These are phyloP conservation scores for Emmonsiellopsis sp. DNA, from an alignment of 2,329 filamentous ascomycete species.

Conservation along the genomic window DNA sequence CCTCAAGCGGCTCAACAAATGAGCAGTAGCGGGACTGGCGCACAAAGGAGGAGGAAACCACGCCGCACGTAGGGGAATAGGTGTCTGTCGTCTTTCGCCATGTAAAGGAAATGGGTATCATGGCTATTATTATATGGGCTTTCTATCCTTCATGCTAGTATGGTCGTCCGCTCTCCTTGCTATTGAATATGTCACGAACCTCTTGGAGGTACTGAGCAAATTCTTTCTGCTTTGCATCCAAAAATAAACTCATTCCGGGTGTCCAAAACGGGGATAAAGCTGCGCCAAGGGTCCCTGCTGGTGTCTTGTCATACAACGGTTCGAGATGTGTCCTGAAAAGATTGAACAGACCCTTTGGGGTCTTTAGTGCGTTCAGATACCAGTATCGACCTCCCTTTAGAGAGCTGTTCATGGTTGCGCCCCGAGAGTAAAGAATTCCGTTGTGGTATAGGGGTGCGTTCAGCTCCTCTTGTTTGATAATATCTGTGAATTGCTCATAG, in stretches of 20 bases:
- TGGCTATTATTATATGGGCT: background rate
- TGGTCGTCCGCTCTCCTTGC: background rate
- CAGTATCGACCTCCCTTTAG: slow-evolving; percentile 7
- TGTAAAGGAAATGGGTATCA: background rate
- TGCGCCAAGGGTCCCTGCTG: background rate
- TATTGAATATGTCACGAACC: slow-evolving; percentile 6
- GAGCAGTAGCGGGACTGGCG: slow-evolving; percentile 1
- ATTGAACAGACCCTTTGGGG: slow-evolving; percentile 8
- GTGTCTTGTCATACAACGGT: background rate
- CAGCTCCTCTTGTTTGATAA: slow-evolving; percentile 9
- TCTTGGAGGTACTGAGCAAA: slow-evolving; percentile 4
- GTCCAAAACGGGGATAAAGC: slow-evolving; percentile 8
- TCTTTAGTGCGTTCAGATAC: slow-evolving; percentile 7
- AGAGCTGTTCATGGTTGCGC: background rate
- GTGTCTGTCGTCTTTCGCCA: background rate
- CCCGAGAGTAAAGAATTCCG: background rate
- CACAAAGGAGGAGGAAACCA: background rate
- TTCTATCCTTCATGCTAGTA: background rate
- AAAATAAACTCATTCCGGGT: slow-evolving; percentile 6
- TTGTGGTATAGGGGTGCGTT: background rate
- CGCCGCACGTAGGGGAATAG: background rate
- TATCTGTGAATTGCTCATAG: slow-evolving; percentile 6
- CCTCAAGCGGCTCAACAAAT: slow-evolving; percentile 1
- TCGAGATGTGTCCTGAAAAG: slow-evolving; percentile 2
- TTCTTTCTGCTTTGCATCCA: slow-evolving; percentile 4